Percentiles rank a stretch among this genome's conserved stretches.
Conservation (phyloP, 306 rosid species). For the Prunus armeniaca region DNA sequence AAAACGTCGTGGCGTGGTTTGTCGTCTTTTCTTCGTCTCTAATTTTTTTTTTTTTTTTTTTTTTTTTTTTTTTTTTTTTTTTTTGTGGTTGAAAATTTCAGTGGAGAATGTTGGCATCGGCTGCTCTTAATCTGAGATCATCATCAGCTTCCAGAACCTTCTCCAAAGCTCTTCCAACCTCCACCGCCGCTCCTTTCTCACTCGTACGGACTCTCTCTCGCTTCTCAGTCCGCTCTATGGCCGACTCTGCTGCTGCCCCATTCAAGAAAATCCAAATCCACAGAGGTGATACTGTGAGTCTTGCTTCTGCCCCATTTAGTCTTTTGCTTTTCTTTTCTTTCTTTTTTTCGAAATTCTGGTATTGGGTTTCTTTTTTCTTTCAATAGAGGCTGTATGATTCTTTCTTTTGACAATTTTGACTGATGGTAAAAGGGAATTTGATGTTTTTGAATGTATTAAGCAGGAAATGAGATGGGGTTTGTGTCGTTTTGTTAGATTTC, state of each 20-base stretch:
- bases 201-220: conserved; percentile 34
- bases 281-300: conserved; percentile 68
- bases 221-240: conserved; percentile 70
- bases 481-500: background rate
- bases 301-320: background rate
- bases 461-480: background rate
- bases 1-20: no score
- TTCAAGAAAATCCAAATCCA: conserved; percentile 81
- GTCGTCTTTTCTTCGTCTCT: no score
- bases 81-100: no score
- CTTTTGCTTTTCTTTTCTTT: background rate
- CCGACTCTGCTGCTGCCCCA: conserved; percentile 52
- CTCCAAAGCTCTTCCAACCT: conserved; percentile 9
- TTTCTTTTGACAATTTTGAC: background rate
- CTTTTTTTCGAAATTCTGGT: background rate
- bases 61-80: no score
- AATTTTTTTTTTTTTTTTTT: no score
- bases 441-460: background rate
- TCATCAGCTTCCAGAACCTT: conserved; percentile 33
- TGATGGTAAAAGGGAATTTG: background rate
- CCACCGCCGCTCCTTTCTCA: conserved; percentile 21
- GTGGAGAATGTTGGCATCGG: conserved; percentile 26
- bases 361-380: background rate
- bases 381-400: background rate
- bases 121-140: conserved; percentile 14